Evolutionary conservation across 495 filamentous ascomycete species (phyloP), one percentile per base, ranked within the genome.

Genomic region (Neurospora sp.): DNA sequence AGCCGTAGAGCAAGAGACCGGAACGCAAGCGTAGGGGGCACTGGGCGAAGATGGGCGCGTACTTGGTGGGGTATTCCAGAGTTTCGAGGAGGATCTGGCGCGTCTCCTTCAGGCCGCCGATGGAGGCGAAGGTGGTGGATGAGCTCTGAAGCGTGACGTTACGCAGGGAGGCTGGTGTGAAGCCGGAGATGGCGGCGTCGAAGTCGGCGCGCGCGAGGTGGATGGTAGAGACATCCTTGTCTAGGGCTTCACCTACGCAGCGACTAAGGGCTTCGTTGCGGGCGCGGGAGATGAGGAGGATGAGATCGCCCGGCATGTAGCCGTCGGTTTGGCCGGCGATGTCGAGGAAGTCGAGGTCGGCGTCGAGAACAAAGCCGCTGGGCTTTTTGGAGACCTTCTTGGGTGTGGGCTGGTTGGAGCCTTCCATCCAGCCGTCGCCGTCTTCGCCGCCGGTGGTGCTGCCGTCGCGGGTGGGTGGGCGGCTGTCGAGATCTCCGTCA

Each of bases 21-120:
- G 94, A 98, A 15, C 96, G 93, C 0, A 99, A 85, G 28, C 96
- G 93, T 4, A 99, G 86, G 7, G 96, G 96, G 77, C 95, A 99
- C 73, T 95, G 91, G 3, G 94, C 93, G 77, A 99, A 99, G 76
- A 99, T 98, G 3, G 96, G 96, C 0, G 96, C 96, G 81, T 99
- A 99, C 73, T 94, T 97, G 15, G 96, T 99, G 0, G 96, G 96
- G 78, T 98, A 99, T 82, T 98, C 93, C 5, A 99, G 85, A 0
- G 96, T 99, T 83, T 99, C 96, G 11, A 99, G 84, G 31, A 99
- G 87, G 71, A 90, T 94, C 73, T 93, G 88, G 5, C 96, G 91
- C 3, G 96, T 98, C 74, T 92, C 88, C 21, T 89, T 88, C 13
- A 99, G 85, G 15, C 96, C 96, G 69, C 96, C 96, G 73, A 99